Evolutionary conservation across 2,329 filamentous ascomycete genomes (phyloP), one percentile per base, ranked within the genome.

Genomic region (Colletotrichum sp.): DNA sequence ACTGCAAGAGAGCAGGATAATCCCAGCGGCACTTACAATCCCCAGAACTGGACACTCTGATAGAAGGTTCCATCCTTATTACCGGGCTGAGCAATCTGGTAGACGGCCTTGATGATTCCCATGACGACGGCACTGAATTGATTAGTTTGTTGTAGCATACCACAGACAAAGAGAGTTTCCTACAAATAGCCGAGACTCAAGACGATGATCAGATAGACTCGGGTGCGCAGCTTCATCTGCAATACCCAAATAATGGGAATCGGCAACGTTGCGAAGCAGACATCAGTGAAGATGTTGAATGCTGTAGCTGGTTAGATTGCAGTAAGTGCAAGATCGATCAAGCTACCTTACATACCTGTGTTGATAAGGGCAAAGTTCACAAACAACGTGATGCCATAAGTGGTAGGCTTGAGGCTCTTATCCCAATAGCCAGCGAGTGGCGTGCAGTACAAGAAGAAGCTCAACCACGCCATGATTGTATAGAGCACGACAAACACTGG

Each of bases 281-380:
- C 80, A 68, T 88, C 86, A n/a, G 86, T 87, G 11, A 83, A 81
- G 52, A 87, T 86, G 71, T 87, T 86, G 79, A 86, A 83, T 5
- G 79, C 83, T 82, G 65, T 76, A 9, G 19, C 59, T 12, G 59
- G 65, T 75, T 22, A 75, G 19, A 19, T 61, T 16, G 12, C 4
- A 68, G 70, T 6, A 44, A 52, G 13, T 69, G 44, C 13, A 22
- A 15, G 64, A 72, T 8, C 63, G 76, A 22, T 22, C 4, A 15
- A 59, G 55, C 4, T 3, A 8, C 15, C n/a, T 15, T 3, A 8
- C 15, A 30, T 15, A 77, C 75, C 55, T 7, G 75, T 75, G 28
- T 77, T 77, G 16, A 75, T 15, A 88, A 94, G 78, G 86, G 88
- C 68, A 71, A 82, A 80, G 82, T 79, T 59, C 78, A 90, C 71